Conservation (phyloP, 768 basidiomycete genomes). For the Tubosaeta sp. region DNA sequence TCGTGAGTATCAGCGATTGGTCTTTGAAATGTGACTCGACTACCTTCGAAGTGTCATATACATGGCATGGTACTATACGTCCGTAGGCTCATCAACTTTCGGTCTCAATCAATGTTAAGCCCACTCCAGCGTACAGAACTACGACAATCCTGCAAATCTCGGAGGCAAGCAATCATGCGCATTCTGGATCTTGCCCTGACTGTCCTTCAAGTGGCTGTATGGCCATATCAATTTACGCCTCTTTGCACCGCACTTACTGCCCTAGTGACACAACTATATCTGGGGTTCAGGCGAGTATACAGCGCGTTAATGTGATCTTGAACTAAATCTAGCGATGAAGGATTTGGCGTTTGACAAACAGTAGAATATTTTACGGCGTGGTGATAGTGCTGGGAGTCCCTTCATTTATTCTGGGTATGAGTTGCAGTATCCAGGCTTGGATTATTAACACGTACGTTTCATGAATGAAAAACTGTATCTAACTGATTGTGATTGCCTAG, state of each 20-base stretch:
- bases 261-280: conserved; percentile 45
- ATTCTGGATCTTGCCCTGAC: background rate
- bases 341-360: conserved; percentile 13
- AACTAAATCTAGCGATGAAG: background rate
- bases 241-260: conserved; percentile 44
- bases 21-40: background rate
- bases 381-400: conserved; percentile 35
- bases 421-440: conserved; percentile 40
- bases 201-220: conserved; percentile 32
- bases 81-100: background rate
- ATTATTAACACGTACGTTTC: conserved; percentile 36
- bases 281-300: conserved; percentile 39
- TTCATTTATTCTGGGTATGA: conserved; percentile 42
- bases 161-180: background rate
- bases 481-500: conserved; percentile 20
- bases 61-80: conserved; percentile 11
- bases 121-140: conserved; percentile 10
- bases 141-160: conserved; percentile 9
- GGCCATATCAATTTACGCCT: conserved; percentile 50
- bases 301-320: background rate
- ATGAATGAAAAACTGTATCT: background rate
- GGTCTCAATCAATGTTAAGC: background rate
- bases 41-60: conserved; percentile 8
- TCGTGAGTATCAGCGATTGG: conserved; percentile 1
- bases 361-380: conserved; percentile 26